Conservation (phyloP, 2,329 filamentous ascomycete genomes). For the Teratosphaeria nubilosa region DNA sequence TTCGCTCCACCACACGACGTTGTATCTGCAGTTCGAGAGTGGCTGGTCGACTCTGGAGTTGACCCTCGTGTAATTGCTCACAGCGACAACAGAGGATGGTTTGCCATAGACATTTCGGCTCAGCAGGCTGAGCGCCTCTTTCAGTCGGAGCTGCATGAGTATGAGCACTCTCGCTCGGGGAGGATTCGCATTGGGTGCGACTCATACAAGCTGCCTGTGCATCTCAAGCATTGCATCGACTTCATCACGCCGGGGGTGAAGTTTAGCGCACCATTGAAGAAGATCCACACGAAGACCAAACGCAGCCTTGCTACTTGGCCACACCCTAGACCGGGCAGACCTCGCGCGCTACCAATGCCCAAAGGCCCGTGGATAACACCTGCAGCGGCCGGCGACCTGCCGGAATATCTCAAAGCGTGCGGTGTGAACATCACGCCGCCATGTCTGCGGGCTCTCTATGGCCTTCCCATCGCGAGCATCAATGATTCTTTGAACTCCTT, state of each 20-base stretch:
- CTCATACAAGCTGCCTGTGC: background rate
- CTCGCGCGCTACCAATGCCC: background rate
- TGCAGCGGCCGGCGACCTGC: background rate
- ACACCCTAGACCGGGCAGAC: background rate
- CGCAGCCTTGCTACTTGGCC: background rate
- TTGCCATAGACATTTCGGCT: background rate
- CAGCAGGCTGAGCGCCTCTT: background rate
- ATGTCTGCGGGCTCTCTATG: background rate
- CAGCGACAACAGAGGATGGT: conserved; percentile 2
- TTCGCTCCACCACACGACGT: conserved; percentile 27
- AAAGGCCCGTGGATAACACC: background rate
- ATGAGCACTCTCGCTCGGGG: background rate
- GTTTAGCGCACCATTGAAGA: conserved; percentile 1
- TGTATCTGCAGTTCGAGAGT: conserved; percentile 25
- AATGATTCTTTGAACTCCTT: background rate
- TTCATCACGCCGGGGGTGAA: conserved; percentile 1
- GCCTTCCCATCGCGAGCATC: background rate
- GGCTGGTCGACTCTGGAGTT: conserved; percentile 26
- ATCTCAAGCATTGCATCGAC: background rate
- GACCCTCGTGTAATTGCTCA: background rate
- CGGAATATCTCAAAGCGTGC: background rate
- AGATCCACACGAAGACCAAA: background rate
- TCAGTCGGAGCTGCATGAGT: background rate
- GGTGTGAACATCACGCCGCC: conserved; percentile 1
- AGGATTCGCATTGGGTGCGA: conserved; percentile 1